A percentile compares a stretch with the other conserved stretches of the same genome.
Evolutionary conservation across 2,329 filamentous ascomycete species (phyloP).

Genomic region (Alternaria gansuensis): DNA sequence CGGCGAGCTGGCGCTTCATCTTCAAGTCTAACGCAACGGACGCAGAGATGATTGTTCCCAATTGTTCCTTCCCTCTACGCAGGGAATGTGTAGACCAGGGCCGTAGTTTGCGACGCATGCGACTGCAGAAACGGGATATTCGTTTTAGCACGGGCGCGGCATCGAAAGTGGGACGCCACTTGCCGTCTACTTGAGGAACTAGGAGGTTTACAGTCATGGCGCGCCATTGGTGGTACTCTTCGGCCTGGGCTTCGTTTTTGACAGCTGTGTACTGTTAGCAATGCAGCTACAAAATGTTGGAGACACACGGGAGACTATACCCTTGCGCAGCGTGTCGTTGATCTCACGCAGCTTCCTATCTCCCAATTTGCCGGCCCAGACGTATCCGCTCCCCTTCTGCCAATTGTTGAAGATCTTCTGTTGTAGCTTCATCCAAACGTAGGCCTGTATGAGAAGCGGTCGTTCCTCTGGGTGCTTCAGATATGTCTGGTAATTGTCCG

Average conservation of each 20-base stretch:
- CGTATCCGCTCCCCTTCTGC: slow-evolving; percentile 48
- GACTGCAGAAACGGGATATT: slow-evolving; percentile 45
- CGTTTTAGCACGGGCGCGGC: slow-evolving; percentile 47
- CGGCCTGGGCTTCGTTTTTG: slow-evolving; percentile 49
- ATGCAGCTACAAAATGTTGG: background rate
- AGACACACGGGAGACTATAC: slow-evolving; percentile 22
- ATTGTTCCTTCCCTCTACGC: slow-evolving; percentile 43
- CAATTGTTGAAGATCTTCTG: slow-evolving; percentile 51
- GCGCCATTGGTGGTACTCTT: slow-evolving; percentile 51
- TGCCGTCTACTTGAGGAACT: slow-evolving; percentile 50
- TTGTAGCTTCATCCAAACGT: slow-evolving; percentile 49
- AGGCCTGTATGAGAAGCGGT: slow-evolving; percentile 50
- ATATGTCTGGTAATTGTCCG: slow-evolving; percentile 48
- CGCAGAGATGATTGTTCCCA: slow-evolving; percentile 48
- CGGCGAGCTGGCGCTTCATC: slow-evolving; percentile 50
- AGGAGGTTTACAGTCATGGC: slow-evolving; percentile 49
- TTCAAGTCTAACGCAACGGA: slow-evolving; percentile 51
- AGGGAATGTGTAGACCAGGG: slow-evolving; percentile 46
- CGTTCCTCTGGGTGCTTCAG: slow-evolving; percentile 45
- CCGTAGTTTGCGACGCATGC: slow-evolving; percentile 43
- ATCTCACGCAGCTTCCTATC: slow-evolving; percentile 49
- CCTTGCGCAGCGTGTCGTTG: slow-evolving; percentile 51
- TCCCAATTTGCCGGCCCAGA: slow-evolving; percentile 52
- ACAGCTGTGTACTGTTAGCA: slow-evolving; percentile 41
- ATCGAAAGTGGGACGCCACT: slow-evolving; percentile 50